Evolutionary conservation across 2,329 filamentous ascomycete genomes (phyloP).

Genomic region (Diaporthe caulivora): DNA sequence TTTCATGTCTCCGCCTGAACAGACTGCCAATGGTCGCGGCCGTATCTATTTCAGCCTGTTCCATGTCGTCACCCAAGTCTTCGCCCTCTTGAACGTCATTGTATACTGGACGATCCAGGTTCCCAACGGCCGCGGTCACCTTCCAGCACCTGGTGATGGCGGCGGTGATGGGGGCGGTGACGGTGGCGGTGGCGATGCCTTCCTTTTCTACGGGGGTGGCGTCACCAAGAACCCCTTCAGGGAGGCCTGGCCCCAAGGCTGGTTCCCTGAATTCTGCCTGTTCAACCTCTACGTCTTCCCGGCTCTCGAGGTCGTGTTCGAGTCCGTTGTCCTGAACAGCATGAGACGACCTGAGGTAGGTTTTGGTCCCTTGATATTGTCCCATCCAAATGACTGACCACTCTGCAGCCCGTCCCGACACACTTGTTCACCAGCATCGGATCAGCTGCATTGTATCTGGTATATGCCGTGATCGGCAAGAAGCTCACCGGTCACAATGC

Average conservation of each 20-base stretch:
- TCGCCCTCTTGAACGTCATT: slow-evolving; percentile 62
- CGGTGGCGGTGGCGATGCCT: slow-evolving; percentile 7
- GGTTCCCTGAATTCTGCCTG: slow-evolving; percentile 60
- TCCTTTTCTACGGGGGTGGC: slow-evolving; percentile 11
- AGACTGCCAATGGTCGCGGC: slow-evolving; percentile 55
- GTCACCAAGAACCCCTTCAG: slow-evolving; percentile 51
- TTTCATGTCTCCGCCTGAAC: slow-evolving; percentile 59
- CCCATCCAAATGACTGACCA: slow-evolving; percentile 12
- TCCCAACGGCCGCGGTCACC: slow-evolving; percentile 53
- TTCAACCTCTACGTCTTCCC: slow-evolving; percentile 60
- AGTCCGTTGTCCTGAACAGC: slow-evolving; percentile 64
- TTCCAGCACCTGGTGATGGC: slow-evolving; percentile 41
- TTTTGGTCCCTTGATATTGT: not conserved
- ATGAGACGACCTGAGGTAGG: slow-evolving; percentile 64
- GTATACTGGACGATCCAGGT: slow-evolving; percentile 61
- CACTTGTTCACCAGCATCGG: slow-evolving; percentile 58
- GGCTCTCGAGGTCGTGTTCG: slow-evolving; percentile 57
- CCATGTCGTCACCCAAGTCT: slow-evolving; percentile 60
- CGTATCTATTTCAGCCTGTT: slow-evolving; percentile 64
- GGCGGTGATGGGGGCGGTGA: slow-evolving; percentile 29
- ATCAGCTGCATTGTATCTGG: slow-evolving; percentile 59
- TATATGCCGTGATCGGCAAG: slow-evolving; percentile 62
- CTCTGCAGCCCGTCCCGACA: slow-evolving; percentile 56
- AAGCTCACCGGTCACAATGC: slow-evolving; percentile 58
- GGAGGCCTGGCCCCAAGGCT: slow-evolving; percentile 61